phyloP scores from a whole-genome alignment of 2,329 filamentous ascomycete genomes.

The Neofusicoccum ribis region DNA sequence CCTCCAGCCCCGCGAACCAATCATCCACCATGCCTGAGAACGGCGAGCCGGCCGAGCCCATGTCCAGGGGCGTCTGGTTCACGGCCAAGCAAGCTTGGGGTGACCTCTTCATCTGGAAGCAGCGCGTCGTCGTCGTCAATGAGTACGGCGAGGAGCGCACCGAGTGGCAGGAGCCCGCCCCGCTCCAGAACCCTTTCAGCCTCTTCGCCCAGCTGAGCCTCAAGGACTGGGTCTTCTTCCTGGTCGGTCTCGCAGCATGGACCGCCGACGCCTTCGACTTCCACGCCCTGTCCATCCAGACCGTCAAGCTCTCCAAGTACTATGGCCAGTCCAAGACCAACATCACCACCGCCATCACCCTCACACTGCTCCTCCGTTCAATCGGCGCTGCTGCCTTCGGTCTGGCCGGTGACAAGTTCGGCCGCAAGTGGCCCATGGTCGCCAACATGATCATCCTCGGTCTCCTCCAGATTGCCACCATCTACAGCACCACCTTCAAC shows the following conservation, averaged over 20 bases:
- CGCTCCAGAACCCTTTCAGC: constrained; percentile 68
- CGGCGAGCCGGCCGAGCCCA: constrained; percentile 61
- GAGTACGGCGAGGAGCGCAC: constrained; percentile 63
- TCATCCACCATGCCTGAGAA: constrained; percentile 3
- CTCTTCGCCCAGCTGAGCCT: constrained; percentile 64
- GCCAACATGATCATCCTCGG: constrained; percentile 74
- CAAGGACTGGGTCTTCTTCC: constrained; percentile 72
- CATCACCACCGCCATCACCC: constrained; percentile 72
- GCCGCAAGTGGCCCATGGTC: constrained; percentile 83
- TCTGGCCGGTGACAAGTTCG: constrained; percentile 74
- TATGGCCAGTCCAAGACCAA: constrained; percentile 64
- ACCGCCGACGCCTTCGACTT: constrained; percentile 83
- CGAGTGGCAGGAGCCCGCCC: constrained; percentile 69
- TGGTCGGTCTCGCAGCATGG: constrained; percentile 75
- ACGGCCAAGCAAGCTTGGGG: constrained; percentile 64
- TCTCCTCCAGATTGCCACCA: constrained; percentile 73
- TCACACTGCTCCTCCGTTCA: constrained; percentile 73
- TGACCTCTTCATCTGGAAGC: constrained; percentile 73
- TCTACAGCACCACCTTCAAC: constrained; percentile 70
- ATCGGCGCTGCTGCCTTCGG: constrained; percentile 76
- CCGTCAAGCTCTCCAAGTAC: constrained; percentile 65
- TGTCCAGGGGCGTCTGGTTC: constrained; percentile 65
- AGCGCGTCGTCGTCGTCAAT: constrained; percentile 67
- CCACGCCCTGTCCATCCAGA: constrained; percentile 77
- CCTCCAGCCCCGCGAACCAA: background rate